A percentile compares a stretch with the other conserved stretches of the same genome.
phyloP scores from a whole-genome alignment of 2,329 filamentous ascomycete species.

The Kalmusia sp. region DNA sequence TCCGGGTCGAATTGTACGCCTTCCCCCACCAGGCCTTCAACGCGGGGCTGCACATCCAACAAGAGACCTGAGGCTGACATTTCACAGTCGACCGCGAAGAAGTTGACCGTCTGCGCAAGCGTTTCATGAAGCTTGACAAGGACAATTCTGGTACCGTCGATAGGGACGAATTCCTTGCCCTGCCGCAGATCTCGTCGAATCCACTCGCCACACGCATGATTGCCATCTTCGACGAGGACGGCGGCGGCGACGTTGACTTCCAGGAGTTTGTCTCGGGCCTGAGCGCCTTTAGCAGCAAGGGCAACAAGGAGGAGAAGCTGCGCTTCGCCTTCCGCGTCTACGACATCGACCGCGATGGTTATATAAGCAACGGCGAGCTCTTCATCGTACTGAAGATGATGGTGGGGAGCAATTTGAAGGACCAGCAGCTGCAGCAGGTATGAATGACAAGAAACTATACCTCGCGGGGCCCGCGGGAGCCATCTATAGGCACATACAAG shows the following conservation, averaged over 20 bases:
- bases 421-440: slow-evolving; percentile 92
- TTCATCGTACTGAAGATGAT: slow-evolving; percentile 99
- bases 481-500: too few relatives aligned
- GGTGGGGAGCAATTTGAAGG: slow-evolving; percentile 98
- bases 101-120: slow-evolving; percentile 91
- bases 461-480: too few relatives aligned
- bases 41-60: slow-evolving; percentile 34
- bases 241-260: slow-evolving; percentile 96
- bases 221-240: slow-evolving; percentile 98
- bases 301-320: slow-evolving; percentile 98
- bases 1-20: slow-evolving; percentile 91
- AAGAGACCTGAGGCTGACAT: slow-evolving; percentile 29
- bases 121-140: slow-evolving; percentile 99
- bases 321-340: slow-evolving; percentile 99
- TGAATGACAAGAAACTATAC: too few relatives aligned
- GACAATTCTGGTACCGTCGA: slow-evolving; percentile 99
- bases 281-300: slow-evolving; percentile 94
- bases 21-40: slow-evolving; percentile 21
- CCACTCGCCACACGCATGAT: slow-evolving; percentile 98
- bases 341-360: slow-evolving; percentile 98
- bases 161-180: slow-evolving; percentile 95
- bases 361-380: slow-evolving; percentile 97
- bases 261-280: slow-evolving; percentile 97
- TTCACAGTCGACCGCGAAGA: slow-evolving; percentile 90
- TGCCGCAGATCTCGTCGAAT: slow-evolving; percentile 97